These are phyloP conservation scores for Candida chauliodis DNA, from an alignment of 805 yeast genomes.

Conservation along the genomic window DNA sequence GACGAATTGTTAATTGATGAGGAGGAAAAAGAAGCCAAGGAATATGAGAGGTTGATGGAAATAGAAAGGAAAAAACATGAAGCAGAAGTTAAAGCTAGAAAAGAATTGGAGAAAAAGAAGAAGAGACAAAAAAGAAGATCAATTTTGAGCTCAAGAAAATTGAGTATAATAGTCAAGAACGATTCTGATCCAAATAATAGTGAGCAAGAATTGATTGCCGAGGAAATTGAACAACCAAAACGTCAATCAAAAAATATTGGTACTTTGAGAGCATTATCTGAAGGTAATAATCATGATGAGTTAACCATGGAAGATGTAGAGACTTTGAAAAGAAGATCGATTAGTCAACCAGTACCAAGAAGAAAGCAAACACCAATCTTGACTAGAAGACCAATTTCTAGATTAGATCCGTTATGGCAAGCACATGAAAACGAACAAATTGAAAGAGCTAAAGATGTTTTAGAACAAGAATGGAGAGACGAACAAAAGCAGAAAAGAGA, in stretches of 20 bases:
- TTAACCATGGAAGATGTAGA: conserved; percentile 46
- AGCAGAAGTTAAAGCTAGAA: conserved; percentile 48
- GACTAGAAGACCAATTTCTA: conserved; percentile 54
- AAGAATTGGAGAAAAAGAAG: conserved; percentile 44
- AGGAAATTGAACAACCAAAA: conserved; percentile 35
- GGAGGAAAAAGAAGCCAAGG: conserved; percentile 41
- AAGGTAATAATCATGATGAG: conserved; percentile 29
- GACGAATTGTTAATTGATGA: conserved; percentile 44
- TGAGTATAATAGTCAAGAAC: conserved; percentile 35
- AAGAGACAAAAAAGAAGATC: conserved; percentile 40
- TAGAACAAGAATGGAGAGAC: conserved; percentile 17
- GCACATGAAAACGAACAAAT: conserved; percentile 48
- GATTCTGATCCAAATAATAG: conserved; percentile 24
- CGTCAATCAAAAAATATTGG: conserved; percentile 26
- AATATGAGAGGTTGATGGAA: conserved; percentile 47
- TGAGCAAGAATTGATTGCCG: conserved; percentile 23
- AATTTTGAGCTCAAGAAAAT: conserved; percentile 33
- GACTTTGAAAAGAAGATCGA: conserved; percentile 42
- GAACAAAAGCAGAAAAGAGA: conserved; percentile 8
- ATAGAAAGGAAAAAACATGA: conserved; percentile 47
- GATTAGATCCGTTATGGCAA: conserved; percentile 54
- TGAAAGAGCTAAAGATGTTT: conserved; percentile 42
- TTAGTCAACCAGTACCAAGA: conserved; percentile 37
- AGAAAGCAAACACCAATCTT: conserved; percentile 34
- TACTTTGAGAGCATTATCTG: conserved; percentile 35